Percentiles rank a stretch among this genome's conserved stretches.
These are phyloP conservation scores for Penicillium odoratum DNA, from an alignment of 495 filamentous ascomycete species.

Conservation along the genomic window DNA sequence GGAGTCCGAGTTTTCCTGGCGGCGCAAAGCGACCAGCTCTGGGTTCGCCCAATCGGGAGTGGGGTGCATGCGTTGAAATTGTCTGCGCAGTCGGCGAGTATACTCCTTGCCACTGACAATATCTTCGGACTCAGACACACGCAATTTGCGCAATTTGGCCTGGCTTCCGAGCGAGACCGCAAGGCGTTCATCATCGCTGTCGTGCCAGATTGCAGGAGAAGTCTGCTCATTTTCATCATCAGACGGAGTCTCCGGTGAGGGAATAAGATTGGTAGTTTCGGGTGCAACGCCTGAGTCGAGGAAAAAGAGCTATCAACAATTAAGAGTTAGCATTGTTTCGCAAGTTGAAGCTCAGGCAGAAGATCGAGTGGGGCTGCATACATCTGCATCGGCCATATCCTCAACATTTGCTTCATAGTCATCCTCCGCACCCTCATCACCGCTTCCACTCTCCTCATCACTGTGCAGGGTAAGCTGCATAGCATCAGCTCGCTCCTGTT, in stretches of 20 bases:
- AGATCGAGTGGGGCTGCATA: constrained; percentile 9
- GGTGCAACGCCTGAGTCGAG: constrained; percentile 60
- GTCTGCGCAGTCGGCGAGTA: constrained; percentile 70
- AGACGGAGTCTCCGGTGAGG: constrained; percentile 31
- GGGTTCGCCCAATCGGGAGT: constrained; percentile 74
- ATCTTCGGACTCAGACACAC: constrained; percentile 78
- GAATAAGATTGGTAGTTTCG: constrained; percentile 43
- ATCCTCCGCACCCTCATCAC: constrained; percentile 25
- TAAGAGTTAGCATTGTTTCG: neutral
- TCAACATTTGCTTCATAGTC: constrained; percentile 42
- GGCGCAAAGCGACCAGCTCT: constrained; percentile 47
- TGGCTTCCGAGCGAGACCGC: constrained; percentile 76
- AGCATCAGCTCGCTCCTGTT: constrained; percentile 32
- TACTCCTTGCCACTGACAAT: constrained; percentile 85
- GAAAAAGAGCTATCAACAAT: constrained; percentile 61
- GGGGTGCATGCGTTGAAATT: constrained; percentile 79
- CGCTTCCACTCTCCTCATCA: constrained; percentile 36
- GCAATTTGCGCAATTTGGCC: constrained; percentile 74
- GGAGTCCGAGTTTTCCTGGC: constrained; percentile 46
- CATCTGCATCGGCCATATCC: constrained; percentile 55
- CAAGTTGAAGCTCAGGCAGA: neutral
- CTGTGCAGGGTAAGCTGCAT: constrained; percentile 35
- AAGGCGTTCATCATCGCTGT: constrained; percentile 92
- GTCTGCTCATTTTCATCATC: constrained; percentile 39
- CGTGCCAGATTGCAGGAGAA: constrained; percentile 72